A percentile compares a stretch with the other conserved stretches of the same genome.
These are phyloP conservation scores for Quercus lobata DNA, from an alignment of 331 rosid species.

Conservation along the genomic window DNA sequence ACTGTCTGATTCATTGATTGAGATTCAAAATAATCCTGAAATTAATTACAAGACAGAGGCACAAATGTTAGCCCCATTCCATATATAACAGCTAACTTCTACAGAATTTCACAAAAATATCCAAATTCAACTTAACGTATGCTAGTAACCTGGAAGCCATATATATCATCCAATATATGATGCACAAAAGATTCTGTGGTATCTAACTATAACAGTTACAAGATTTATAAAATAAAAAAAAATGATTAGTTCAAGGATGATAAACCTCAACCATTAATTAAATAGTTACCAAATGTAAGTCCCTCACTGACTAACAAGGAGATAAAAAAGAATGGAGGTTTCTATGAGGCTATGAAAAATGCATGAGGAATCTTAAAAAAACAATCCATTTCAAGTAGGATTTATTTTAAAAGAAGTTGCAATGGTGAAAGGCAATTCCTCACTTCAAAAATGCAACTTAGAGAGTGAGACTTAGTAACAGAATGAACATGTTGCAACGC, in stretches of 20 bases:
- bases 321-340: background rate
- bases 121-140: conserved; percentile 10
- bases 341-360: background rate
- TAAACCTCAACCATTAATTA: background rate
- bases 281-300: background rate
- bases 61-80: conserved; percentile 11
- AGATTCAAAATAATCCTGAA: conserved; percentile 81
- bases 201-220: background rate
- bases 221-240: background rate
- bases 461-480: background rate
- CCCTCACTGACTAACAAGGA: background rate
- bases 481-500: background rate
- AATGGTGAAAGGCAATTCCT: background rate
- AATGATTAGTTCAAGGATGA: background rate
- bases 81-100: conserved; percentile 1
- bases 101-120: background rate
- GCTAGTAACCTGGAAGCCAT: background rate
- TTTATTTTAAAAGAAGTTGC: background rate
- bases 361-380: background rate
- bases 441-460: background rate
- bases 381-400: background rate
- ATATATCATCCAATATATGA: background rate
- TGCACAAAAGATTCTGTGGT: background rate
- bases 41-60: conserved; percentile 4
- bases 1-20: conserved; percentile 83